Base-by-base conservation (phyloP, 257 asterid species). In the Gardenia jasminoides region DNA sequence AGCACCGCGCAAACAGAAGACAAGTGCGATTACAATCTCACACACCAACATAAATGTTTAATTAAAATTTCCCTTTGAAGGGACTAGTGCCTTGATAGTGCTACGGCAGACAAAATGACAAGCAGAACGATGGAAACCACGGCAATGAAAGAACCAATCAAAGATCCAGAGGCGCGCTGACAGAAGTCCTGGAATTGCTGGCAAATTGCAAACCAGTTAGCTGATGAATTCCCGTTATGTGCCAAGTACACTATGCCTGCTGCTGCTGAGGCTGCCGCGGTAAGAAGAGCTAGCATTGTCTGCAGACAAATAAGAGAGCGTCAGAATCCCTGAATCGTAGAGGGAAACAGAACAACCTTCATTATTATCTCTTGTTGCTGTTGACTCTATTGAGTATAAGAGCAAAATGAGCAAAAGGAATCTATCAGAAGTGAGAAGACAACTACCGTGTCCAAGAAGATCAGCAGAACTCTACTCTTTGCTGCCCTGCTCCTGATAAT, bases 241-340 rank as follows among this genome's bases (percentile, higher is more conserved):
- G 98, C 98, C 79, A 93, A 80, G 77, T 87, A 91, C 36, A 93
- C 98, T 13, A 90, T 87, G 36, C 96, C 93, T 67, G 98, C 87
- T 78, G 94, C 92, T 74, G 94, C 90, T 41, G 97, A 93, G 70
- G 98, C 97, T 76, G 86, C 98, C 5, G 89, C 87, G 12, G 87
- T 86, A 9, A 91, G 84, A 28, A 85, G 81, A 67, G 87, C 92
- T 10, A 91, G 77, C 87, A 91, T 90, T 62, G 72, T 81, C 96
- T 91, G 78, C 64, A n/a, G 33, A 28, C 17, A 26, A 17, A 28
- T 41, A 20, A 39, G 41, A 50, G 52, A 44, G 64, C 20, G 36
- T 16, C 6, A 79, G 46, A 17, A 67, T 52, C 6, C 50, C 74
- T 17, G 0, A 76, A 4, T 7, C 56, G 61, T 59, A 59, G 0